Percentiles rank a stretch among this genome's conserved stretches.
Conservation (phyloP, 1,139 yeast genomes). For the Meyerozyma sp. region DNA sequence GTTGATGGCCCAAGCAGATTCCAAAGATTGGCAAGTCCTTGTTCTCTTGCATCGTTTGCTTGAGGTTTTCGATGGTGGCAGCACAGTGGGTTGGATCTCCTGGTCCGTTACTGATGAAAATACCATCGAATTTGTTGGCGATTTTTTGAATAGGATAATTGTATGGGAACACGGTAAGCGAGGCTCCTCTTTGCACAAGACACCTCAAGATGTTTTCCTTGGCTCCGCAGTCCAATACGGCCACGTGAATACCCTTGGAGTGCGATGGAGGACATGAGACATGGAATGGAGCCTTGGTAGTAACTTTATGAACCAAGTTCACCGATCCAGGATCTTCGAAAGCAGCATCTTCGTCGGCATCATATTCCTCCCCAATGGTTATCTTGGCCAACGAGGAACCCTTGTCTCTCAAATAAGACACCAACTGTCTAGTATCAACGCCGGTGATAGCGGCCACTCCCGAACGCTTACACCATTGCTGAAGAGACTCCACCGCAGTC, state of each 20-base stretch:
- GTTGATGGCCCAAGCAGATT: slow-evolving; percentile 94
- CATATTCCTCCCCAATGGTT: slow-evolving; percentile 85
- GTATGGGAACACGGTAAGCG: slow-evolving; percentile 93
- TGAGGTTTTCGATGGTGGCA: slow-evolving; percentile 70
- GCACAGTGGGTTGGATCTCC: slow-evolving; percentile 97
- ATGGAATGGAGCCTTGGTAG: slow-evolving; percentile 94
- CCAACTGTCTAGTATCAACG: slow-evolving; percentile 93
- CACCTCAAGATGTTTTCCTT: slow-evolving; percentile 95
- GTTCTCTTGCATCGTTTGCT: slow-evolving; percentile 57
- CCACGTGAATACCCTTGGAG: slow-evolving; percentile 66
- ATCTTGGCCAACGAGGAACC: slow-evolving; percentile 92
- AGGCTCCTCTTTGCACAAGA: slow-evolving; percentile 90
- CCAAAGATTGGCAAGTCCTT: slow-evolving; percentile 88
- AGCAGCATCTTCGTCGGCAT: slow-evolving; percentile 88
- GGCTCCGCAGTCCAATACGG: slow-evolving; percentile 96
- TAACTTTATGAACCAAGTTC: slow-evolving; percentile 87
- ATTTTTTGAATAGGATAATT: slow-evolving; percentile 89
- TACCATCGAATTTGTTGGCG: slow-evolving; percentile 89
- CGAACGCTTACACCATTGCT: slow-evolving; percentile 93
- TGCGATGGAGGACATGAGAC: slow-evolving; percentile 60
- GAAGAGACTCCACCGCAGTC: slow-evolving; percentile 96
- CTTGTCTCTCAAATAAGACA: slow-evolving; percentile 86
- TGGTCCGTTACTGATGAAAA: slow-evolving; percentile 94
- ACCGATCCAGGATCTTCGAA: slow-evolving; percentile 89
- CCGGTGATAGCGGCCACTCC: slow-evolving; percentile 97